Percentiles rank a stretch among this genome's conserved stretches.
Conservation (phyloP, 2,329 filamentous ascomycete species). For the Xylariomycetidae sp. region DNA sequence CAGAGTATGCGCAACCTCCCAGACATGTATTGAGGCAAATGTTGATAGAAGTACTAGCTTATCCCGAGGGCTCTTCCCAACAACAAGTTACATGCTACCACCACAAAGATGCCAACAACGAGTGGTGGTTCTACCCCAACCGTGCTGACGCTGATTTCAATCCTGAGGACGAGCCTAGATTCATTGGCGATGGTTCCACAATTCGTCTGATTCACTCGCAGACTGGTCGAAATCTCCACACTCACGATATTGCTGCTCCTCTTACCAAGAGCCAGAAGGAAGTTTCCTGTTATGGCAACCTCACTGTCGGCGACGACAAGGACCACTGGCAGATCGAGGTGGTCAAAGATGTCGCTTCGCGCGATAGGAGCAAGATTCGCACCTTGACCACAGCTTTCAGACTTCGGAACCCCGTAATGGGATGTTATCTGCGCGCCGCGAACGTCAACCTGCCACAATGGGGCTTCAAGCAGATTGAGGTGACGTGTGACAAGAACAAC, state of each 20-base stretch:
- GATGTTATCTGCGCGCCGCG: conserved; percentile 91
- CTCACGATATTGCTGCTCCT: conserved; percentile 83
- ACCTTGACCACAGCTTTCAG: conserved; percentile 93
- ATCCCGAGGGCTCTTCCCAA: conserved; percentile 86
- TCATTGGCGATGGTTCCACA: conserved; percentile 70
- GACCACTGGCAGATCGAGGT: conserved; percentile 97
- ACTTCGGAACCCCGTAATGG: conserved; percentile 73
- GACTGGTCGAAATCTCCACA: conserved; percentile 96
- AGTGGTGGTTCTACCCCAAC: conserved; percentile 99
- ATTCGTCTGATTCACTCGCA: conserved; percentile 90
- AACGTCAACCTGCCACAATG: conserved; percentile 97
- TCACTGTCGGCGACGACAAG: conserved; percentile 92
- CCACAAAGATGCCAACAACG: conserved; percentile 99
- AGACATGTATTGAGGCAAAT: no score
- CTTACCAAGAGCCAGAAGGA: conserved; percentile 86
- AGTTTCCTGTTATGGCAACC: conserved; percentile 93
- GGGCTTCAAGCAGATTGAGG: conserved; percentile 99
- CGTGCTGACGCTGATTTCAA: conserved; percentile 71
- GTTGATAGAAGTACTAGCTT: no score
- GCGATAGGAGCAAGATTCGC: conserved; percentile 77
- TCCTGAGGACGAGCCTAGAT: conserved; percentile 65
- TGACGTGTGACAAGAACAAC: conserved; percentile 89
- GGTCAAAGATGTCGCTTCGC: conserved; percentile 80
- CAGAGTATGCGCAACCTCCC: conserved; percentile 56
- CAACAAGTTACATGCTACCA: conserved; percentile 99